Percentiles rank a stretch among this genome's conserved stretches.
phyloP scores from a whole-genome alignment of 805 yeast species.

The Lachancea kluyveri region DNA sequence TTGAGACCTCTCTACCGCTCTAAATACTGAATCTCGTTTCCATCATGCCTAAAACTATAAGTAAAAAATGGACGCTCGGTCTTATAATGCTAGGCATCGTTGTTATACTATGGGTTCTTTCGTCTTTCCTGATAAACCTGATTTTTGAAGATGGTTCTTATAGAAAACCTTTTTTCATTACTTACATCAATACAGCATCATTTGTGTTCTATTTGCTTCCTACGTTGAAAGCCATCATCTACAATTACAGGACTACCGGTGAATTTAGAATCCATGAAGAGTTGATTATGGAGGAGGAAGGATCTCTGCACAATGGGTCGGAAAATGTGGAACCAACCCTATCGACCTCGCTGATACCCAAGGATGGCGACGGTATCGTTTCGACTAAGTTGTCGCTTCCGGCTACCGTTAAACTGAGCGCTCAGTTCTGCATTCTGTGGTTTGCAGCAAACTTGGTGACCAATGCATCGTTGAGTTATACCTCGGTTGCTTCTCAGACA shows the following conservation, averaged over 20 bases:
- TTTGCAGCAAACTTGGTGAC: slow-evolving; percentile 83
- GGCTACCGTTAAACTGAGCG: slow-evolving; percentile 70
- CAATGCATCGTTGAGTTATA: slow-evolving; percentile 79
- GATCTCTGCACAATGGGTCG: slow-evolving; percentile 4
- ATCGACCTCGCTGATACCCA: slow-evolving; percentile 13
- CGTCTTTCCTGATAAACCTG: slow-evolving; percentile 78
- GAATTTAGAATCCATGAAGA: slow-evolving; percentile 22
- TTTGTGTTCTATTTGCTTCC: slow-evolving; percentile 76
- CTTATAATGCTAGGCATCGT: slow-evolving; percentile 67
- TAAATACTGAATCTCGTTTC: no score
- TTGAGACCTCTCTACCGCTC: no score
- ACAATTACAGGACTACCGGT: slow-evolving; percentile 28
- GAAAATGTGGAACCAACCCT: neutral
- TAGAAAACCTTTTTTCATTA: slow-evolving; percentile 86
- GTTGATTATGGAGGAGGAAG: slow-evolving; percentile 28
- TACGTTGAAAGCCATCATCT: slow-evolving; percentile 29
- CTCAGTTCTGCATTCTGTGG: slow-evolving; percentile 86
- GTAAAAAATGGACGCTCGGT: slow-evolving; percentile 65
- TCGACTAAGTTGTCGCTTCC: slow-evolving; percentile 27
- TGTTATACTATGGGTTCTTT: slow-evolving; percentile 83
- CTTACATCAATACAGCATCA: slow-evolving; percentile 84
- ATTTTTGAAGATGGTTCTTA: slow-evolving; percentile 64
- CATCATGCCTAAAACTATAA: no score
- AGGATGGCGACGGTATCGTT: slow-evolving; percentile 6
- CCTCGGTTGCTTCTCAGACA: slow-evolving; percentile 92